phyloP scores from a whole-genome alignment of 2,329 filamentous ascomycete species.

The Aspergillus ibericus region DNA sequence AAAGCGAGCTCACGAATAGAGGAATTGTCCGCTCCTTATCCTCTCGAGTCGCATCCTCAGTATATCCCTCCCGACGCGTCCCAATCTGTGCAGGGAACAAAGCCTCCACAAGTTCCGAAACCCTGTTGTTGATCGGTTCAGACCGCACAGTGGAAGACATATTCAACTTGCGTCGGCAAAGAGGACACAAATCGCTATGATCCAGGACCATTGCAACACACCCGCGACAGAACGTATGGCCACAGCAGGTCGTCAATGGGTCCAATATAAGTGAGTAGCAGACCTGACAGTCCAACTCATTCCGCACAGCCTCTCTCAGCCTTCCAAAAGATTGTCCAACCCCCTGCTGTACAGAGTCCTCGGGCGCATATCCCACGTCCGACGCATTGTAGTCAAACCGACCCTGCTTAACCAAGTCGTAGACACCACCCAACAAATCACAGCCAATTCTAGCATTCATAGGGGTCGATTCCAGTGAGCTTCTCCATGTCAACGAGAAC shows the following conservation, averaged over 20 bases:
- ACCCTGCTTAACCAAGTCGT: conserved; percentile 63
- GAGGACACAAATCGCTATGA: conserved; percentile 74
- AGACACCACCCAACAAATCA: conserved; percentile 61
- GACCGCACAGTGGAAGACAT: conserved; percentile 51
- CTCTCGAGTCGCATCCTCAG: conserved; percentile 54
- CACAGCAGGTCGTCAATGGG: conserved; percentile 79
- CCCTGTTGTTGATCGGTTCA: conserved; percentile 61
- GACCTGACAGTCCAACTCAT: conserved; percentile 83
- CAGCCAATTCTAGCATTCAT: conserved; percentile 11
- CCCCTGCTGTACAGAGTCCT: neutral
- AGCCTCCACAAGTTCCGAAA: conserved; percentile 63
- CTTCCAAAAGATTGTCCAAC: conserved; percentile 56
- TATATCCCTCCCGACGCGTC: conserved; percentile 57
- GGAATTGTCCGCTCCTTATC: conserved; percentile 63
- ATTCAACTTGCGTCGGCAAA: conserved; percentile 69
- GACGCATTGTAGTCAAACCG: conserved; percentile 55
- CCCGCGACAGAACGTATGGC: conserved; percentile 82
- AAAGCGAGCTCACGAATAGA: conserved; percentile 78
- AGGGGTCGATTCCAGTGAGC: neutral
- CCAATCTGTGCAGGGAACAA: conserved; percentile 70
- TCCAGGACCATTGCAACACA: conserved; percentile 77
- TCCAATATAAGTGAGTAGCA: conserved; percentile 81
- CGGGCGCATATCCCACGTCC: conserved; percentile 46
- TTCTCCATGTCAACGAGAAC: conserved; percentile 22
- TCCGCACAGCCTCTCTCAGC: conserved; percentile 62